Percentiles rank a stretch among this genome's conserved stretches.
Conservation (phyloP, 1,139 yeast species). For the Schwanniomyces etchellsii region DNA sequence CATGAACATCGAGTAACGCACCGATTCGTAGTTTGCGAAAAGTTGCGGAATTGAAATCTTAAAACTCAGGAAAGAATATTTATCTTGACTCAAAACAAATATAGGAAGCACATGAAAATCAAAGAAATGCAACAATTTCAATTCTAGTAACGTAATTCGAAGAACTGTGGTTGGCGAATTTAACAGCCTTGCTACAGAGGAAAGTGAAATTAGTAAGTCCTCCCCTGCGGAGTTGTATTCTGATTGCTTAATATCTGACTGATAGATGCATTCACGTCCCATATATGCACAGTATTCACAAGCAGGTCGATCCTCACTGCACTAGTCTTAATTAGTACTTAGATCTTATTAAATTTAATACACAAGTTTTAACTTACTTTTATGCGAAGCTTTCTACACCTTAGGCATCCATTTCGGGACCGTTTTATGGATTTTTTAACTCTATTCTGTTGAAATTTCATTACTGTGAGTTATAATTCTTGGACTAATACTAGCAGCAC, state of each 20-base stretch:
- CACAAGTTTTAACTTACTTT: background rate
- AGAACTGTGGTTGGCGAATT: background rate
- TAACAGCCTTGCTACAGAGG: background rate
- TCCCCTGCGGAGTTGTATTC: background rate
- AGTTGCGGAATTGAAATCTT: background rate
- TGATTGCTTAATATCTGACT: background rate
- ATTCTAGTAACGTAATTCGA: background rate
- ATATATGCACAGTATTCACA: background rate
- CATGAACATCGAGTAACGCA: background rate
- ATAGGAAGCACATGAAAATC: background rate
- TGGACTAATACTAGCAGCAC: too few species aligned
- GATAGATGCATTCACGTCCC: background rate
- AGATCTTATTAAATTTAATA: background rate
- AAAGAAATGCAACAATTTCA: background rate
- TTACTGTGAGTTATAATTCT: too few species aligned
- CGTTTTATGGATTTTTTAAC: too few species aligned
- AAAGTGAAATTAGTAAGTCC: background rate
- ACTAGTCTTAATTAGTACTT: background rate
- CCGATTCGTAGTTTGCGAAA: background rate
- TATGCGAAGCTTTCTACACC: background rate
- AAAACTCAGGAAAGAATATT: background rate
- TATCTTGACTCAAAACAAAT: background rate
- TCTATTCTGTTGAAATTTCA: too few species aligned
- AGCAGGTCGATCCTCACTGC: background rate
- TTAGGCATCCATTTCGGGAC: conserved; percentile 1